Conservation (phyloP, 768 basidiomycete genomes). For the Auricularia sp. region DNA sequence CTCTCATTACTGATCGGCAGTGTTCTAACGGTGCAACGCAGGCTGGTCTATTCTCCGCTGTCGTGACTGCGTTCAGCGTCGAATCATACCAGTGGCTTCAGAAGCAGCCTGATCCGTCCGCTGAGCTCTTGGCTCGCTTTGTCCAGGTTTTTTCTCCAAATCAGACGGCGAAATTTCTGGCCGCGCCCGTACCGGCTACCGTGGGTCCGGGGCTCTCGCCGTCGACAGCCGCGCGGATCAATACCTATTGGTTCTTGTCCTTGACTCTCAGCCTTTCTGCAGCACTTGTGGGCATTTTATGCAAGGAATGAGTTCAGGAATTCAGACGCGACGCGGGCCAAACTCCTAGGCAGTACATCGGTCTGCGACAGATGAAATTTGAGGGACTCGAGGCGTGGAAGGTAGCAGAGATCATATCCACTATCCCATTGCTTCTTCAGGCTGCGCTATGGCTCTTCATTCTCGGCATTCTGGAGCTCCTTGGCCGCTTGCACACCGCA, state of each 20-base stretch:
- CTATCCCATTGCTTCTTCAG: constrained; percentile 14
- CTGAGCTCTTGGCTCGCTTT: constrained; percentile 6
- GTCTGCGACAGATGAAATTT: constrained; percentile 13
- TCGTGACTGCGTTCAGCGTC: constrained; percentile 17
- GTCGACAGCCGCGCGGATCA: constrained; percentile 13
- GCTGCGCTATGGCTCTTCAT: constrained; percentile 12
- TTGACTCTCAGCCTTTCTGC: constrained; percentile 17
- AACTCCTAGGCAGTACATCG: not conserved
- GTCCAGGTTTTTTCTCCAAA: no score
- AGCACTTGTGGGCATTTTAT: constrained; percentile 17
- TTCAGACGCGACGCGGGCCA: constrained; percentile 8
- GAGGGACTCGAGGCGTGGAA: constrained; percentile 14
- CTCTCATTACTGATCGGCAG: not conserved
- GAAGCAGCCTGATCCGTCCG: constrained; percentile 2
- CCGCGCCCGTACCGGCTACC: not conserved
- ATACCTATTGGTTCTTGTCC: constrained; percentile 17
- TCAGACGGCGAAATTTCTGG: not conserved
- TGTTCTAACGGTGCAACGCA: not conserved
- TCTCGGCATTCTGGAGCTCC: constrained; percentile 10
- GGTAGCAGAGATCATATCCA: constrained; percentile 14
- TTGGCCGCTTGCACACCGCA: constrained; percentile 8
- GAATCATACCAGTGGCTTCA: constrained; percentile 13
- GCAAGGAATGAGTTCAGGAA: constrained; percentile 19
- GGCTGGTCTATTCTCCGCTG: constrained; percentile 18
- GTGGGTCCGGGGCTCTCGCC: not conserved